A percentile compares a stretch with the other conserved stretches of the same genome.
Evolutionary conservation across 768 basidiomycete genomes (phyloP).

Genomic region (Leccinum truebloodii): DNA sequence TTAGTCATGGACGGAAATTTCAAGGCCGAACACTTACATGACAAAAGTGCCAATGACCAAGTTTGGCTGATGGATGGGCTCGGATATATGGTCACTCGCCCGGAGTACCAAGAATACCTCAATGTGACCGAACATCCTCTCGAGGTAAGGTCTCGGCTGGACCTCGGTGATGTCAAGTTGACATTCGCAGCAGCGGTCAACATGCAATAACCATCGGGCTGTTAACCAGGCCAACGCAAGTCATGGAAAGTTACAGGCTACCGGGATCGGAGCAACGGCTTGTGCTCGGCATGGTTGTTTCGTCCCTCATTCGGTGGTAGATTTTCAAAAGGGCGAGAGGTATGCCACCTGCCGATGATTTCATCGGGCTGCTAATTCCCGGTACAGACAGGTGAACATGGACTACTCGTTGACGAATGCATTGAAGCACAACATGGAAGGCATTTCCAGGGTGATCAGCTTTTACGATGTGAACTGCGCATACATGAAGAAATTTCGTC

Average conservation of each 20-base stretch:
- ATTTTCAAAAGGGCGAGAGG: constrained; percentile 32
- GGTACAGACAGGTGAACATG: constrained; percentile 15
- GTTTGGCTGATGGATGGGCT: not conserved
- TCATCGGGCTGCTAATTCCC: not conserved
- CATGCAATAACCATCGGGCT: not conserved
- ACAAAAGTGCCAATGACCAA: not conserved
- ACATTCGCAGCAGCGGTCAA: not conserved
- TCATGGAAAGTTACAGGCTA: not conserved
- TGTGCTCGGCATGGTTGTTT: constrained; percentile 13
- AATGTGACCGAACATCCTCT: not conserved
- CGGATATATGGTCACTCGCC: not conserved
- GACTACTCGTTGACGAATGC: constrained; percentile 2
- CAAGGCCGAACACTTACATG: not conserved
- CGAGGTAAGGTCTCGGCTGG: not conserved
- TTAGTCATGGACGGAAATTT: not conserved
- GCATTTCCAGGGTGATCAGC: fast-evolving
- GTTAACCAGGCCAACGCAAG: constrained; percentile 2
- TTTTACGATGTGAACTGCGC: constrained; percentile 14
- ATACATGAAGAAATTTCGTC: constrained; percentile 7
- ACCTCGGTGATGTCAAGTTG: not conserved
- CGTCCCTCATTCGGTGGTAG: constrained; percentile 31
- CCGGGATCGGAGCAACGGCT: not conserved
- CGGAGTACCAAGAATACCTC: not conserved
- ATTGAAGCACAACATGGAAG: not conserved
- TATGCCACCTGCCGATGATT: not conserved